phyloP scores from a whole-genome alignment of 805 yeast species.

The Candida peoriensis region DNA sequence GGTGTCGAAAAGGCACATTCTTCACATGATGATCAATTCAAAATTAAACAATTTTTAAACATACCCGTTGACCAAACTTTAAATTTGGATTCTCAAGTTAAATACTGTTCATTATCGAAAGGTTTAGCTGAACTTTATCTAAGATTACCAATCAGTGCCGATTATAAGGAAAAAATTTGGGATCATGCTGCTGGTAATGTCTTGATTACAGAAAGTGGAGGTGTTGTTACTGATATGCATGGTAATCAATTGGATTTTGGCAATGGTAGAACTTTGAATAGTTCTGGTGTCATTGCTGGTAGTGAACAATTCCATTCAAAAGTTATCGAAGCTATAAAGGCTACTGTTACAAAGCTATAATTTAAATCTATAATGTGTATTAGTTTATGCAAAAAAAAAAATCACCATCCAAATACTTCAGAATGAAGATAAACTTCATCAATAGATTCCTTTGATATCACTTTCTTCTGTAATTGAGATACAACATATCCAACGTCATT shows the following conservation, averaged over 20 bases:
- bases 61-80: conserved; percentile 59
- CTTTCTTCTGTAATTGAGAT: no score
- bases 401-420: no score
- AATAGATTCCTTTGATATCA: no score
- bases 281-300: conserved; percentile 94
- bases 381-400: no score
- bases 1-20: conserved; percentile 96
- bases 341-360: conserved; percentile 1
- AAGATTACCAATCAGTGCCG: conserved; percentile 72
- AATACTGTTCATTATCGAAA: conserved; percentile 84
- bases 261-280: conserved; percentile 68
- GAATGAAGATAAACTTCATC: no score
- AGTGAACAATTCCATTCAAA: conserved; percentile 26
- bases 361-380: no score
- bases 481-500: no score
- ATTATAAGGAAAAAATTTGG: conserved; percentile 93
- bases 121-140: conserved; percentile 93
- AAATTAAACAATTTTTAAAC: conserved; percentile 59
- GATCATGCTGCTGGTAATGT: conserved; percentile 97
- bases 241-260: conserved; percentile 79
- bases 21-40: conserved; percentile 78
- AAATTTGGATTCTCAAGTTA: conserved; percentile 92
- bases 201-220: conserved; percentile 86
- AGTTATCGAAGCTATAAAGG: conserved; percentile 26
- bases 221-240: conserved; percentile 77